These are phyloP conservation scores for Phytomonas sp. DNA, from an alignment of 208 protist genomes.

Conservation along the genomic window DNA sequence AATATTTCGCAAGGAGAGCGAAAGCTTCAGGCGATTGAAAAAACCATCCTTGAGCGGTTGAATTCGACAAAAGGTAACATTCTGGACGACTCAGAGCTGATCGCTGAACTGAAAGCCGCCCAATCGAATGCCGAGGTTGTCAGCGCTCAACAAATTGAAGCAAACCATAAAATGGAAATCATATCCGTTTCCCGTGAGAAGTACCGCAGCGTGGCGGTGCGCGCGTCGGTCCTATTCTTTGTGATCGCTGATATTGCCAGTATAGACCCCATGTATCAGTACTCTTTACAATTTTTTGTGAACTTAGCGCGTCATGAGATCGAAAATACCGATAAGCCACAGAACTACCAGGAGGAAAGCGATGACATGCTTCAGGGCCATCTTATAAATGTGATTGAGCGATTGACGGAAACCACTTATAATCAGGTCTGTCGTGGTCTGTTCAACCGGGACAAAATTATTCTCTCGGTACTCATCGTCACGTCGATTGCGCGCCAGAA, in stretches of 20 bases:
- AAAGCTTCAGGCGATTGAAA: constrained; percentile 90
- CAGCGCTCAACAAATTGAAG: constrained; percentile 77
- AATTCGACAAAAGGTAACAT: constrained; percentile 88
- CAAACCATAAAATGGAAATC: constrained; percentile 89
- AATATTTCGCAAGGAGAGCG: constrained; percentile 89
- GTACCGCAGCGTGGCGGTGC: constrained; percentile 87
- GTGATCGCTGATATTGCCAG: constrained; percentile 87
- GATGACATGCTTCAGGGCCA: constrained; percentile 16
- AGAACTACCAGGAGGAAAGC: constrained; percentile 1
- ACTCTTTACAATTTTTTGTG: constrained; percentile 96
- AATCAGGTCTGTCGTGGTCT: constrained; percentile 95
- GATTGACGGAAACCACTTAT: constrained; percentile 90
- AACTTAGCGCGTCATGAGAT: constrained; percentile 90
- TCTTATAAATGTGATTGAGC: constrained; percentile 71
- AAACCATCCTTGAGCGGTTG: constrained; percentile 88
- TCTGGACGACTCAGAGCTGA: constrained; percentile 93
- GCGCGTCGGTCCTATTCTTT: constrained; percentile 94
- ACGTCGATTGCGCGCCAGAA: constrained; percentile 75
- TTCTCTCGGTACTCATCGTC: constrained; percentile 92
- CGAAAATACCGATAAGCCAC: constrained; percentile 46
- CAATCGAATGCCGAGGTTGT: constrained; percentile 89
- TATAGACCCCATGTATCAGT: constrained; percentile 98
- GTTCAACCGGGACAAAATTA: constrained; percentile 96
- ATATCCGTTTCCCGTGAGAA: constrained; percentile 85
- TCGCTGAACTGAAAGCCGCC: constrained; percentile 89